Percentiles rank a stretch among this genome's conserved stretches.
phyloP scores from a whole-genome alignment of 2,329 filamentous ascomycete species.

The Cladosporium sp. region DNA sequence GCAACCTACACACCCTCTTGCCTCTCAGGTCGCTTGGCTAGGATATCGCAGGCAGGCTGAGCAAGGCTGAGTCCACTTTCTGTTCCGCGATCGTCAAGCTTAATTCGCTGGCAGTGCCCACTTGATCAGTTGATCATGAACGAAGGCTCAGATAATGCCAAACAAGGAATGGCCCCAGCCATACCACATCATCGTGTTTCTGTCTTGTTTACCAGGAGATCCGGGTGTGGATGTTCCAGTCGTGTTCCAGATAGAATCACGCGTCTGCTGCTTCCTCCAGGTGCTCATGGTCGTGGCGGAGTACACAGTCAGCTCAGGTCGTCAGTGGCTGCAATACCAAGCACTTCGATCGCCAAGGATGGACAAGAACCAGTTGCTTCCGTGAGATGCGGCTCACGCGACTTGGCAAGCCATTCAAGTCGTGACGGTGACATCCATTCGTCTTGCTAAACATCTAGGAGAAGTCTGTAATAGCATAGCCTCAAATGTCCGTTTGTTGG shows the following conservation, averaged over 20 bases:
- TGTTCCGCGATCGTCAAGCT: background rate
- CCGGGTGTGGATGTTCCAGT: background rate
- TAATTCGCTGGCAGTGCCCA: background rate
- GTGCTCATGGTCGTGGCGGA: background rate
- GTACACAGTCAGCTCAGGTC: background rate
- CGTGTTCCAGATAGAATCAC: background rate
- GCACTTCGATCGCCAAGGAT: background rate
- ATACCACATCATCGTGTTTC: background rate
- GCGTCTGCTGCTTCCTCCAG: background rate
- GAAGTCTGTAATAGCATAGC: background rate
- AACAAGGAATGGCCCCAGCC: background rate
- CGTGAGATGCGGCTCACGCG: background rate
- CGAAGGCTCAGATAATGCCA: background rate
- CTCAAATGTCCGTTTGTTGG: background rate
- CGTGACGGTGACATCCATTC: background rate
- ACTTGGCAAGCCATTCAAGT: constrained; percentile 1
- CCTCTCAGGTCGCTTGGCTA: background rate
- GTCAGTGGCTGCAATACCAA: constrained; percentile 8
- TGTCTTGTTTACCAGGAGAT: background rate
- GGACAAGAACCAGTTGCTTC: background rate
- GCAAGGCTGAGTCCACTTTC: background rate
- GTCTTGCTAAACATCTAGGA: background rate
- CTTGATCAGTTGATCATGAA: background rate
- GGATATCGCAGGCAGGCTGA: background rate
- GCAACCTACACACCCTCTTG: background rate